phyloP scores from a whole-genome alignment of 176 grass and related monocot species.

The Zea luxurians region DNA sequence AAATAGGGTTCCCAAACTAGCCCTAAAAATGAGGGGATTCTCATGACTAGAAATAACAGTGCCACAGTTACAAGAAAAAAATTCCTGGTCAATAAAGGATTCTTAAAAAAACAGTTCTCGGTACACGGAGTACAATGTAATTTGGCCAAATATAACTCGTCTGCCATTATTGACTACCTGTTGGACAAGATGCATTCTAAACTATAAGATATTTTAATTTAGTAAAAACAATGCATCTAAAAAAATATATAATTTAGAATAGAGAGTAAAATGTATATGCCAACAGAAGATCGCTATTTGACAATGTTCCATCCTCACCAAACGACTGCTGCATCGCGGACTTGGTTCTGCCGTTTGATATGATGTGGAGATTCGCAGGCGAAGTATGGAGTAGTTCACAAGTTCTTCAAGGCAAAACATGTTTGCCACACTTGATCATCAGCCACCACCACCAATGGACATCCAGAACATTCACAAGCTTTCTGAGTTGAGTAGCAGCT shows the following conservation, averaged over 20 bases:
- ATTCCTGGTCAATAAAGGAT: not conserved
- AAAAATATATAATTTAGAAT: too few relatives aligned
- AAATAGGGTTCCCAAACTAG: too few relatives aligned
- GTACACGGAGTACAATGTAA: not conserved
- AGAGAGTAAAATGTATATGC: too few relatives aligned
- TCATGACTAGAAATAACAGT: too few relatives aligned
- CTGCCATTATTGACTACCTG: not conserved
- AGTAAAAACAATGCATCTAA: too few relatives aligned
- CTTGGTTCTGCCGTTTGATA: not conserved
- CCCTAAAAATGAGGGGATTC: too few relatives aligned
- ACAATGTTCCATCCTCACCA: not conserved
- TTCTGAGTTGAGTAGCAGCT: not conserved
- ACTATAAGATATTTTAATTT: too few relatives aligned
- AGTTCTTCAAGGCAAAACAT: slow-evolving; percentile 14
- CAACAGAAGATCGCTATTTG: not conserved
- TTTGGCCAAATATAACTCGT: slow-evolving; percentile 2
- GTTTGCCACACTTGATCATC: not conserved
- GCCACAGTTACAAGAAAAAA: too few relatives aligned
- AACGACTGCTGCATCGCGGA: not conserved
- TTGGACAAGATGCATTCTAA: too few relatives aligned
- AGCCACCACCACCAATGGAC: not conserved
- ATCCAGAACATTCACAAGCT: not conserved
- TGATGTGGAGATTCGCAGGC: not conserved
- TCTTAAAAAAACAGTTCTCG: not conserved
- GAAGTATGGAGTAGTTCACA: not conserved